Conservation (phyloP, 2,329 filamentous ascomycete species). For the Paraphoma sp. region DNA sequence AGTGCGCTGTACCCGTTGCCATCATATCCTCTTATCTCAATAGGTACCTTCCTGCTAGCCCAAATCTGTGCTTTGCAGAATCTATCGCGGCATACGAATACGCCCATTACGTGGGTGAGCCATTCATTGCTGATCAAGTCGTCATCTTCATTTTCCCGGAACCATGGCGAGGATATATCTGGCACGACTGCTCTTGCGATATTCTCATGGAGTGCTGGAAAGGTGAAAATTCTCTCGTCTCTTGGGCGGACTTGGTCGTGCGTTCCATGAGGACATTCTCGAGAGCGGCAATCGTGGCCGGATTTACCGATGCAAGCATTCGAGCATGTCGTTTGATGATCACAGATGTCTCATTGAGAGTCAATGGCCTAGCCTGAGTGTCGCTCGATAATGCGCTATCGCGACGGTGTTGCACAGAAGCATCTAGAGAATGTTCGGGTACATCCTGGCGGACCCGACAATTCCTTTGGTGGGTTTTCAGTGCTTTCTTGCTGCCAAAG, state of each 20-base stretch:
- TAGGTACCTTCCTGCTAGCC: slow-evolving; percentile 20
- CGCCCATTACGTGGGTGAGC: slow-evolving; percentile 19
- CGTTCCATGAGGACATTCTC: not conserved
- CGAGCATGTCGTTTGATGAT: too few species aligned
- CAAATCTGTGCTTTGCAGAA: slow-evolving; percentile 14
- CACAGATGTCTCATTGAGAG: too few species aligned
- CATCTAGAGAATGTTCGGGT: not conserved
- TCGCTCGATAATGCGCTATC: not conserved
- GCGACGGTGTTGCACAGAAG: not conserved
- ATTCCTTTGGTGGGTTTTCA: not conserved
- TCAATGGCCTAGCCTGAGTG: too few species aligned
- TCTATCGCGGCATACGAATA: slow-evolving; percentile 22
- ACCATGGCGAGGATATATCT: slow-evolving; percentile 3
- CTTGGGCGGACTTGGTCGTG: not conserved
- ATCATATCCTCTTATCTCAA: slow-evolving; percentile 17
- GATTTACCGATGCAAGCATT: too few species aligned
- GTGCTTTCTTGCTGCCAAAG: slow-evolving; percentile 1
- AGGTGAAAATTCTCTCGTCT: slow-evolving; percentile 1
- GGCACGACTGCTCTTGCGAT: slow-evolving; percentile 3
- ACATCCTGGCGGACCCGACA: not conserved
- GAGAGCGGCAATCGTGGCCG: too few species aligned
- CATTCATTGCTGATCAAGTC: slow-evolving; percentile 6
- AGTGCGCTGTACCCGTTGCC: slow-evolving; percentile 25
- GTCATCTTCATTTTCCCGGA: slow-evolving; percentile 7
- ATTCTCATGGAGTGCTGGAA: slow-evolving; percentile 5